Evolutionary conservation across 768 basidiomycete genomes (phyloP).

Genomic region (Xerocomellus chrysenteron): DNA sequence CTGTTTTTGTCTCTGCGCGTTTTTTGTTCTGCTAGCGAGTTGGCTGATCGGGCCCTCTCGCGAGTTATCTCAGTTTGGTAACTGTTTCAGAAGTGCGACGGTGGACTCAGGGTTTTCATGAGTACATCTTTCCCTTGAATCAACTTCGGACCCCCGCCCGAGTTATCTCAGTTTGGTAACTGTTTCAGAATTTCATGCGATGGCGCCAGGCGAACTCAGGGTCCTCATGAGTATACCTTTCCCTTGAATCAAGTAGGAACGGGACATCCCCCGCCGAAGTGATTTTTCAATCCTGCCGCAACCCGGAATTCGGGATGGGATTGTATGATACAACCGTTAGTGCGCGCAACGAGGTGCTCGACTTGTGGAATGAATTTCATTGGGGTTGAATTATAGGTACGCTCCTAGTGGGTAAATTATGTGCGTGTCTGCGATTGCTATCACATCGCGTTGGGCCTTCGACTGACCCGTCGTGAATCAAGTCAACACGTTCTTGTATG

Average conservation of each 20-base stretch:
- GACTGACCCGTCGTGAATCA: background rate
- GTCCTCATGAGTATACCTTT: background rate
- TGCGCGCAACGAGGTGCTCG: background rate
- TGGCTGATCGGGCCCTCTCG: no score
- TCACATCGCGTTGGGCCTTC: background rate
- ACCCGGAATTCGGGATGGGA: background rate
- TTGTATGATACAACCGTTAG: conserved; percentile 2
- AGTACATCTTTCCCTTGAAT: no score
- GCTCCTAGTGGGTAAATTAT: conserved; percentile 19
- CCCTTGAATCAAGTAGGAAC: no score
- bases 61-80: no score
- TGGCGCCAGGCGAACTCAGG: background rate
- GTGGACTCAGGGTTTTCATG: no score
- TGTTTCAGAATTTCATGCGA: no score
- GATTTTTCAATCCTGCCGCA: no score
- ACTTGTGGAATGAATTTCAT: background rate
- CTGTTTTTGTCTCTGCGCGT: no score
- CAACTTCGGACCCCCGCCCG: no score
- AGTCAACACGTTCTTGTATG: conserved; percentile 38
- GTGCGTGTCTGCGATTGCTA: conserved; percentile 4
- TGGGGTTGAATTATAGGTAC: conserved; percentile 12
- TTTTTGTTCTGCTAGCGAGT: no score
- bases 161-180: no score
- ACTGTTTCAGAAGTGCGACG: no score
- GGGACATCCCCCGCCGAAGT: background rate